Percentiles rank a stretch among this genome's conserved stretches.
phyloP scores from a whole-genome alignment of 2,329 filamentous ascomycete genomes.

The Aspergillus ibericus region DNA sequence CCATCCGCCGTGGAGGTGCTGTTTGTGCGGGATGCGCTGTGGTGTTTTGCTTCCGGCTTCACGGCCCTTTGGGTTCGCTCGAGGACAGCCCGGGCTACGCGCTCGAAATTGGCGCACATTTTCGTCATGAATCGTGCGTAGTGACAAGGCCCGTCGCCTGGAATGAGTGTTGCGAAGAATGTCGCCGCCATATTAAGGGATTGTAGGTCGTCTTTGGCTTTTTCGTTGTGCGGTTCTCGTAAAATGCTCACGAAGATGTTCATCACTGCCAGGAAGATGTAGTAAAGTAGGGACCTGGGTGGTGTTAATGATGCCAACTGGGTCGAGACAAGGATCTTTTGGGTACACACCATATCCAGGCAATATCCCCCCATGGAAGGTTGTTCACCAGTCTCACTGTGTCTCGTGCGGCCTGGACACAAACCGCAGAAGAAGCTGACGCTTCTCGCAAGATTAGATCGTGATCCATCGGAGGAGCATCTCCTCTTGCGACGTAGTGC shows the following conservation, averaged over 20 bases:
- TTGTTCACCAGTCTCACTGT: slow-evolving; percentile 91
- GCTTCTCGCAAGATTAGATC: slow-evolving; percentile 81
- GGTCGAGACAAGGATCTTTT: neutral
- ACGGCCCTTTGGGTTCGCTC: slow-evolving; percentile 80
- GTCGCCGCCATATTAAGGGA: slow-evolving; percentile 86
- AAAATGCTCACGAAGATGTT: slow-evolving; percentile 91
- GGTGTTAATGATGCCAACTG: slow-evolving; percentile 5
- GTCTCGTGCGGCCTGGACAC: slow-evolving; percentile 83
- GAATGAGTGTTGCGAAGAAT: slow-evolving; percentile 81
- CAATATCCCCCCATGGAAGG: slow-evolving; percentile 87
- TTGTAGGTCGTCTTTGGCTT: slow-evolving; percentile 78
- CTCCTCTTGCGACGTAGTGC: slow-evolving; percentile 73
- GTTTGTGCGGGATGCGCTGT: slow-evolving; percentile 19
- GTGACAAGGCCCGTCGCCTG: slow-evolving; percentile 73
- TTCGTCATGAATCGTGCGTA: slow-evolving; percentile 87
- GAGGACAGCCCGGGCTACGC: slow-evolving; percentile 81
- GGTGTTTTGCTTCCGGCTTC: slow-evolving; percentile 28
- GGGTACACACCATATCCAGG: slow-evolving; percentile 80
- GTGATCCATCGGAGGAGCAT: slow-evolving; percentile 16
- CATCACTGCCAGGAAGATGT: slow-evolving; percentile 86
- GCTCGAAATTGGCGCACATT: slow-evolving; percentile 87
- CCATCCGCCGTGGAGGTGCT: neutral
- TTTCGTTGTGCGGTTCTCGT: slow-evolving; percentile 81
- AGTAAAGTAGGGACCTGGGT: slow-evolving; percentile 78
- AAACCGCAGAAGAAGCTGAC: slow-evolving; percentile 82